These are phyloP conservation scores for Aspergillus arachidicola DNA, from an alignment of 2,329 filamentous ascomycete species.

Conservation along the genomic window DNA sequence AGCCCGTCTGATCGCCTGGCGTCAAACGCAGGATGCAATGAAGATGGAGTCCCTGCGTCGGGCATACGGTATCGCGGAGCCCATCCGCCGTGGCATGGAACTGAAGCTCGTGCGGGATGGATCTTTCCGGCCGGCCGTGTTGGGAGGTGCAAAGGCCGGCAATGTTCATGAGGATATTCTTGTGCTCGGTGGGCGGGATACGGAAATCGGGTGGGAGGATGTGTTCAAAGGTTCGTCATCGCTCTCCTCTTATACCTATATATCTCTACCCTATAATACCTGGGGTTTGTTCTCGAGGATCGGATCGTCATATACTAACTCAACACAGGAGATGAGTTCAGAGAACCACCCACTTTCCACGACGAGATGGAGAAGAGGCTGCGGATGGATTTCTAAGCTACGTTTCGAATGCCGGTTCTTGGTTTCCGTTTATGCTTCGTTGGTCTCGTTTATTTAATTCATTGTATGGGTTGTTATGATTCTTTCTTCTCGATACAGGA, in stretches of 20 bases:
- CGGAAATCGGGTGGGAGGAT: slow-evolving; percentile 87
- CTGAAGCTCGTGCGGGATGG: slow-evolving; percentile 81
- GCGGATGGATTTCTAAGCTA: slow-evolving; percentile 64
- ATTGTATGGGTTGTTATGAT: slow-evolving; percentile 8
- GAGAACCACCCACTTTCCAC: slow-evolving; percentile 73
- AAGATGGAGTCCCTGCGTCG: slow-evolving; percentile 88
- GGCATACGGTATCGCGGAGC: slow-evolving; percentile 89
- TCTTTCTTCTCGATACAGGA: slow-evolving; percentile 6
- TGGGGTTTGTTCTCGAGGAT: not conserved
- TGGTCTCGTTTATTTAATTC: slow-evolving; percentile 6
- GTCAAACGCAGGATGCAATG: slow-evolving; percentile 79
- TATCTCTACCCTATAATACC: not conserved
- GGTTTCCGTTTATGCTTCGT: slow-evolving; percentile 3
- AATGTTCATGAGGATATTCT: slow-evolving; percentile 90
- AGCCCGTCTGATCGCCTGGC: slow-evolving; percentile 85
- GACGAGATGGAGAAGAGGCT: slow-evolving; percentile 93
- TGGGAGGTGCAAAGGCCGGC: slow-evolving; percentile 61
- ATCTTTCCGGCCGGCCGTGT: slow-evolving; percentile 70
- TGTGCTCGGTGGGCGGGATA: slow-evolving; percentile 67
- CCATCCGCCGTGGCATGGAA: slow-evolving; percentile 91
- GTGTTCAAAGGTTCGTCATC: slow-evolving; percentile 69
- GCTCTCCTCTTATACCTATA: slow-evolving; percentile 14
- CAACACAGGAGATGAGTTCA: slow-evolving; percentile 65
- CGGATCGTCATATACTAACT: slow-evolving; percentile 9
- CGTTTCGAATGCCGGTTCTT: slow-evolving; percentile 2